Conservation (phyloP, 495 filamentous ascomycete genomes). For the Penicillium bialowiezense region DNA sequence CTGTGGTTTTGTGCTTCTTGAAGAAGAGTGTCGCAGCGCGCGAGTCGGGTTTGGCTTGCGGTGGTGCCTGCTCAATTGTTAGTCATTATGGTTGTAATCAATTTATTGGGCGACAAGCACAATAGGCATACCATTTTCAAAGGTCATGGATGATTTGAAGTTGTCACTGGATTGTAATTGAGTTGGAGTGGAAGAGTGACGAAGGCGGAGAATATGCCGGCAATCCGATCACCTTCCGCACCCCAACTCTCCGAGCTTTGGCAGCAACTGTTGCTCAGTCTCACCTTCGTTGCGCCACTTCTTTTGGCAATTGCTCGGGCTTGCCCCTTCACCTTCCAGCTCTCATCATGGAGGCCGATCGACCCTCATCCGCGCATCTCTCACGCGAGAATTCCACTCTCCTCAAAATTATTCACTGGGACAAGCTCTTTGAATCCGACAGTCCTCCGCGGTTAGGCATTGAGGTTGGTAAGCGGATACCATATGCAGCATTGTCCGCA, state of each 20-base stretch:
- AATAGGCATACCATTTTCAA: slow-evolving; percentile 24
- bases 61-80: slow-evolving; percentile 12
- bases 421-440: slow-evolving; percentile 44
- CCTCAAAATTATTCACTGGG: slow-evolving; percentile 35
- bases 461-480: slow-evolving; percentile 62
- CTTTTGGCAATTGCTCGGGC: too few species aligned
- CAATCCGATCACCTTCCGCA: slow-evolving; percentile 1
- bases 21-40: slow-evolving; percentile 65
- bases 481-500: slow-evolving; percentile 54
- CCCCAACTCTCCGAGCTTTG: slow-evolving; percentile 1
- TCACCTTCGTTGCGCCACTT: not conserved
- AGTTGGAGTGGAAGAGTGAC: slow-evolving; percentile 2
- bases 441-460: slow-evolving; percentile 58
- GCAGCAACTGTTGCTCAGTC: slow-evolving; percentile 2
- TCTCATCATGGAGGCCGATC: slow-evolving; percentile 27
- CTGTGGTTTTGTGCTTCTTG: slow-evolving; percentile 74
- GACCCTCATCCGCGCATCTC: slow-evolving; percentile 8
- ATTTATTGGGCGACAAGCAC: too few species aligned
- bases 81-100: not conserved
- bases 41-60: slow-evolving; percentile 31
- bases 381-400: slow-evolving; percentile 20
- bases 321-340: not conserved
- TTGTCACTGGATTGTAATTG: not conserved
- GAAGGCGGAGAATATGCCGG: slow-evolving; percentile 20
- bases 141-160: not conserved